Evolutionary conservation across 139 green algal genomes (phyloP), one percentile per base, ranked within the genome.

Genomic region (Volvox africanus): DNA sequence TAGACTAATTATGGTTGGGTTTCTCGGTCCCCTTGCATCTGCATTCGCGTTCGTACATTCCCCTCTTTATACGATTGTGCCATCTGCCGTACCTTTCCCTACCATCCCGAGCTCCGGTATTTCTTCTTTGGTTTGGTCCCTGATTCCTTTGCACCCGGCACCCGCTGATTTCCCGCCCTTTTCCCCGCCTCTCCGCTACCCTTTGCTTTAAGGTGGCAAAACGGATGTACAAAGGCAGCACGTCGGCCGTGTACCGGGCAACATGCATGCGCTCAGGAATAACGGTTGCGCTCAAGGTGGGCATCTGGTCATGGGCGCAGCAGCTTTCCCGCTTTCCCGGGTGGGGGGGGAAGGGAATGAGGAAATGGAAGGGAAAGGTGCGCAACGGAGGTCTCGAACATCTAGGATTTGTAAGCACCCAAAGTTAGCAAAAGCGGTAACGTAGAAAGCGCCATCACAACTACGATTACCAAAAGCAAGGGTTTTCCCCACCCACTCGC

Each of bases 211-310:
- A 88, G 83, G 22, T 91, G 0, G 30, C 68, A 0, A 86, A 91
- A 75, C 87, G 87, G 14, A 44, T 91, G 61, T 91, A 91, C 87
- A 91, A 91, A 75, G 76, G 87, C 61, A 5, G 32, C 24, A 91
- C 87, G 14, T 91, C 87, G 18, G 87, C 87, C 0, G 87, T 91
- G 14, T 91, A 91, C 33, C 75, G 73, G 22, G 87, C 87, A 76
- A 32, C 21, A 18, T 91, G 87, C 87, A 55, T 55, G 22, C 24
- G 33, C 2, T 76, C 37, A 17, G 87, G 87, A 0, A 30, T 91
- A 26, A 32, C 76, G 13, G 87, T 91, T 26, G 87, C 87, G 24
- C 87, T 91, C 61, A 91, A 91, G 87, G 87, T 89, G 67, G 9
- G 81, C 65, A 28, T 30, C 6, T 73, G 65, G 24, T 24, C 65